These are phyloP conservation scores for Taiozyma onychis DNA, from an alignment of 1,139 yeast genomes.

Conservation along the genomic window DNA sequence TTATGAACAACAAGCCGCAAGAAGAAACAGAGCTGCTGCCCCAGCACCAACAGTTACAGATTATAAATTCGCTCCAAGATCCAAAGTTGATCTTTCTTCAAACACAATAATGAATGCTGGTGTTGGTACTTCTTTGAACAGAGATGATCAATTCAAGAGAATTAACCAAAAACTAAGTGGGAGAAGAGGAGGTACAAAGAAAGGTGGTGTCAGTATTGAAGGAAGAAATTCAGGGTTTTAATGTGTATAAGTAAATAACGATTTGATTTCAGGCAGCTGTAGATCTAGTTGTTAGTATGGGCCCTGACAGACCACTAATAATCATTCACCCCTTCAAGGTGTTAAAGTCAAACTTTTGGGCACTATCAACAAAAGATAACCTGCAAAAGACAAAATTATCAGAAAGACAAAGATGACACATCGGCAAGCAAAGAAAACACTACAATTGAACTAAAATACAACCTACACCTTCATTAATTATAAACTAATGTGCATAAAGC, in stretches of 20 bases:
- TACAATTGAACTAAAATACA: background rate
- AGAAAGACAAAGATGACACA: too few species aligned
- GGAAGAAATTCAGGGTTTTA: slow-evolving; percentile 40
- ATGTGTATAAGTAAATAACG: background rate
- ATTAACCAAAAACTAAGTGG: slow-evolving; percentile 37
- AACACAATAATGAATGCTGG: slow-evolving; percentile 33
- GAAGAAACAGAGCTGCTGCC: slow-evolving; percentile 91
- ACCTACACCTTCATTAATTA: background rate
- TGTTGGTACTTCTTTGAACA: slow-evolving; percentile 45
- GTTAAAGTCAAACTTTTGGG: too few species aligned
- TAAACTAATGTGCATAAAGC: slow-evolving; percentile 13
- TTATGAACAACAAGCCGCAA: slow-evolving; percentile 88
- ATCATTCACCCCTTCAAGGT: too few species aligned
- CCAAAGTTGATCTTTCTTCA: slow-evolving; percentile 38
- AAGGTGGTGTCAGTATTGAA: slow-evolving; percentile 73
- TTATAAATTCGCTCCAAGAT: slow-evolving; percentile 85
- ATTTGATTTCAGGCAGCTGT: background rate
- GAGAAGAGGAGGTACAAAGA: slow-evolving; percentile 45
- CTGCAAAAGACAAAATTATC: too few species aligned
- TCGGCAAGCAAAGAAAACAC: background rate
- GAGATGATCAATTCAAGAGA: slow-evolving; percentile 75
- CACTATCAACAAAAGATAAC: too few species aligned
- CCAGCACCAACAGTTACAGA: slow-evolving; percentile 87
- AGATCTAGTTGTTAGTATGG: too few species aligned
- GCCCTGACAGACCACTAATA: too few species aligned